Evolutionary conservation across 192 early-diverging fungal genomes (phyloP), one percentile per base, ranked within the genome.

Genomic region (Podila minutissima): DNA sequence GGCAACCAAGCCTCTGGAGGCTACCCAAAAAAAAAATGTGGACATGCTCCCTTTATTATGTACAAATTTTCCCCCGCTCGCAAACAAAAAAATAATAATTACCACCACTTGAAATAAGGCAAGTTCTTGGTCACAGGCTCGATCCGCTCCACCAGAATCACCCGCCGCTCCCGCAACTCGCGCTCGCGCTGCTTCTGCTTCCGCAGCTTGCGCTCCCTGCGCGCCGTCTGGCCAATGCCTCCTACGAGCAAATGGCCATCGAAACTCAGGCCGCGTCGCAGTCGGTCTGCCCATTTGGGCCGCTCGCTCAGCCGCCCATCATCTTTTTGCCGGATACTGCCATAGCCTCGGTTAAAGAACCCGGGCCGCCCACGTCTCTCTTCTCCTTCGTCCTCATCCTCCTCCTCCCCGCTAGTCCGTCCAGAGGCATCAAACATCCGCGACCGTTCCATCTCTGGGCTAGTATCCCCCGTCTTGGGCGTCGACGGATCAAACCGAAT

Each of bases 121-220:
- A 81, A 41, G 32, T 81, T 81, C 62, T 68, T 81, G 15, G 77
- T 81, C 61, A 81, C 77, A 24, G 77, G 71, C 62, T 81, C 77
- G 53, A 81, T 81, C 48, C 77, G 48, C 37, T 81, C 77, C 33
- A 81, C 59, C 24, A 81, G 66, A 0, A 81, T 49, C n/a, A 81
- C 77, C 0, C 77, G 38, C n/a, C 67, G 41, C 58, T 81, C 77
- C 2, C 70, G 46, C 55, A 81, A 37, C 63, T 81, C 77, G 6
- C 77, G 66, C 32, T 81, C 77, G 2, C 77, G 65, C n/a, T 81
- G 77, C 19, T 57, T 38, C 29, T 73, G 71, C 28, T 81, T 81
- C 62, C 77, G 64, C 62, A 81, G 26, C 33, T 73, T 64, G 1
- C 77, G 59, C 51, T 81, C 77, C 32, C 77, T 13, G 22, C 77